Base-by-base conservation (phyloP, 768 basidiomycete genomes). In the Lactarius tabidus region DNA sequence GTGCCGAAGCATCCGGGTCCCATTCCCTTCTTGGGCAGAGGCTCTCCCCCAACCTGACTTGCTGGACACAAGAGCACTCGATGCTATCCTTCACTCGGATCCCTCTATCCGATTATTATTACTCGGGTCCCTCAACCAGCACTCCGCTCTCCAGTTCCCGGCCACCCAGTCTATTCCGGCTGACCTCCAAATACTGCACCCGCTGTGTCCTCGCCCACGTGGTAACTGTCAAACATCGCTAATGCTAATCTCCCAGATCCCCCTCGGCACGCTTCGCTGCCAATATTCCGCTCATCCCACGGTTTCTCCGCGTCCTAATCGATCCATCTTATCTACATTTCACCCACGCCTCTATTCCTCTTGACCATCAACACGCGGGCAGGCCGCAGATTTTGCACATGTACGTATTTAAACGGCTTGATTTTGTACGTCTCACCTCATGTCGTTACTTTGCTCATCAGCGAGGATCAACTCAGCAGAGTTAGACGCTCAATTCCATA, bases 231-330 rank as follows among this genome's bases (percentile, higher is more conserved):
- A 68, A 3, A 17, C 31, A 60, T 65, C 64, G 55, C 17, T 10
- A 41, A 68, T 33, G 67, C 60, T 67, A 68, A 68, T 68, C 67
- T 67, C 57, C 48, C 36, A 38, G 60, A 62, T 65, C 64, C 64
- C 48, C 23, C 51, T 53, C 60, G 41, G 60, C 26, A 35, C 41
- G 33, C 45, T 61, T 51, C 60, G 51, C 23, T 35, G 56, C 56
- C 56, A 57, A 26, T 31, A 35, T 48, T 31, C 36, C 33, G 41
- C 60, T 52, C 33, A 9, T 58, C 58, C 41, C 56, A 26, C 56
- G 36, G 14, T 56, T 56, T 41, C 56, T 63, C 62, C 56, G 53
- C 41, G 62, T 54, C 52, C 41, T 23, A 28, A 61, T 38, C 55
- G n/a, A 56, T 56, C 55, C 12, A 56, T 56, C 35, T 38, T 38